A percentile compares a stretch with the other conserved stretches of the same genome.
Evolutionary conservation across 805 yeast genomes (phyloP).

Genomic region (Starmerella floricola): DNA sequence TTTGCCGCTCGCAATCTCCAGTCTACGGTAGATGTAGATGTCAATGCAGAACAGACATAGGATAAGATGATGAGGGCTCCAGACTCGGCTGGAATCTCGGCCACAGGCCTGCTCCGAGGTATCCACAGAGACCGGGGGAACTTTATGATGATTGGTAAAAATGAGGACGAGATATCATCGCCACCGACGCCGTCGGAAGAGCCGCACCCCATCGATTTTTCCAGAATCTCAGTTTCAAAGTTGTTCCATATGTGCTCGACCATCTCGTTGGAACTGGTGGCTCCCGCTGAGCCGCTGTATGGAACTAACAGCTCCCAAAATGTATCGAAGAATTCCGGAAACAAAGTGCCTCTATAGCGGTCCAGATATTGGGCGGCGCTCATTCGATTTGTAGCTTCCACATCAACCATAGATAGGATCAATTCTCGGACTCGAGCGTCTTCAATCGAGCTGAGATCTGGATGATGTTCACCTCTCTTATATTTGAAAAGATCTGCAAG

Average conservation of each 20-base stretch:
- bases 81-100: constrained; percentile 15
- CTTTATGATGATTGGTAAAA: constrained; percentile 14
- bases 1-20: constrained; percentile 63
- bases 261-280: constrained; percentile 41
- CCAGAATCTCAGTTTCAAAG: constrained; percentile 12
- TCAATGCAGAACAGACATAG: constrained; percentile 45
- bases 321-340: constrained; percentile 54
- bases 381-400: constrained; percentile 51
- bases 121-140: constrained; percentile 11
- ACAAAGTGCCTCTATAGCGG: constrained; percentile 39
- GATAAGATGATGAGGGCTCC: constrained; percentile 49
- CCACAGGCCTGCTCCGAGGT: constrained; percentile 1
- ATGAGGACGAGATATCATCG: constrained; percentile 2
- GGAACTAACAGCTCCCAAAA: constrained; percentile 31
- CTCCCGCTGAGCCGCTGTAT: constrained; percentile 16
- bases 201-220: constrained; percentile 4
- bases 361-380: constrained; percentile 43
- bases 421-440: constrained; percentile 42
- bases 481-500: constrained; percentile 79
- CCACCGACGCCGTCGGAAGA: constrained; percentile 5
- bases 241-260: constrained; percentile 38
- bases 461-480: constrained; percentile 52
- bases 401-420: constrained; percentile 48
- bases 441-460: constrained; percentile 50
- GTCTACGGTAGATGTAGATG: constrained; percentile 48